Evolutionary conservation across 2,329 filamentous ascomycete species (phyloP), one percentile per base, ranked within the genome.

Genomic region (Talaromyces sp.): DNA sequence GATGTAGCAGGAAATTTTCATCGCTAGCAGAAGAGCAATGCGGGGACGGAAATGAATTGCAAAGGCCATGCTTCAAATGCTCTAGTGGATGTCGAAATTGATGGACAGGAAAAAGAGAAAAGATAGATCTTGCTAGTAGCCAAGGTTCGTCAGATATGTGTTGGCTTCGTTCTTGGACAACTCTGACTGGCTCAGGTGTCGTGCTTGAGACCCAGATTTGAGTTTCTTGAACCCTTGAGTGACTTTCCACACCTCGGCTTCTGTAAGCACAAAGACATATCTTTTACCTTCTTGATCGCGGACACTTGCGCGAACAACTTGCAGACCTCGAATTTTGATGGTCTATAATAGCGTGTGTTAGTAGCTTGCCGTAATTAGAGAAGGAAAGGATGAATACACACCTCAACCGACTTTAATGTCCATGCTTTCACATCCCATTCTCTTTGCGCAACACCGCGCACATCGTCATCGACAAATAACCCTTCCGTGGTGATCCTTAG

Each of bases 401-500:
- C 89, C 85, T 98, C 95, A 78, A 96, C 88, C 69, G 90, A 82
- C 80, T 96, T 97, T 79, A 99, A 86, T 50, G 93, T 97, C 95
- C 95, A 98, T 31, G 94, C 93, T 79, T 98, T 98, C 74, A 98
- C 88, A 76, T 99, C 95, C 95, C 95, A 99, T 80, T 99, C 95
- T 66, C 95, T 88, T 79, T 98, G 93, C n/a, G 92, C 89, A 16
- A 97, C 92, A 67, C 89, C 88, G 52, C 93, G 89, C 61, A 97
- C 87, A 76, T 98, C 95, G 76, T 99, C 95, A 76, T 99, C 95
- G 74, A 99, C 95, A 79, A 98, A 98, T 62, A 98, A 85, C 19
- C 95, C 95, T 76, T 97, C 94, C 1, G 92, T 96, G 11, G 92
- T 94, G 73, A 98, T 95, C 60, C 91, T 90, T 67, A 99, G 84